These are phyloP conservation scores for Helianthus tuberosus DNA, from an alignment of 129 eudicot species.

Conservation along the genomic window DNA sequence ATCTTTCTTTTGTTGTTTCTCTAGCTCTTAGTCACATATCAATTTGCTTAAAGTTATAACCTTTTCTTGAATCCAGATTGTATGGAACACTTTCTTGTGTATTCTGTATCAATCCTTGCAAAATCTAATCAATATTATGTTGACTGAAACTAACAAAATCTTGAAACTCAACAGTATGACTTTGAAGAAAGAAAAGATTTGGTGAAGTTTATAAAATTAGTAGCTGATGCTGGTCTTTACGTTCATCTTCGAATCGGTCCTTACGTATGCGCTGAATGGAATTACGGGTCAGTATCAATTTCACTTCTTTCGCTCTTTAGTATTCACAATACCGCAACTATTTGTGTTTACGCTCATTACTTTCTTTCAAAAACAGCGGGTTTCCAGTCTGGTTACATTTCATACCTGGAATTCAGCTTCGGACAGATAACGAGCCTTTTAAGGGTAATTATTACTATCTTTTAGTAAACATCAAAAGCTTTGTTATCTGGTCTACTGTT, in stretches of 20 bases:
- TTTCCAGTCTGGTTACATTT: constrained; percentile 98
- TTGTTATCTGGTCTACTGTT: not conserved
- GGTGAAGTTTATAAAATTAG: constrained; percentile 76
- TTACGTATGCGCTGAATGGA: constrained; percentile 97
- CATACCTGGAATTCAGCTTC: constrained; percentile 75
- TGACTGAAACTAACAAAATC: not conserved
- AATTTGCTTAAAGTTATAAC: too few species aligned
- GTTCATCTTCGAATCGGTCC: constrained; percentile 97
- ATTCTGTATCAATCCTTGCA: too few species aligned
- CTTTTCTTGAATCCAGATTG: too few species aligned
- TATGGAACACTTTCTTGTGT: too few species aligned
- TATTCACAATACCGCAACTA: constrained; percentile 1
- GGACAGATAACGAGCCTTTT: constrained; percentile 93
- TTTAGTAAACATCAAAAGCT: not conserved
- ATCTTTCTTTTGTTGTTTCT: too few species aligned
- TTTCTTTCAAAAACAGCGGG: constrained; percentile 57
- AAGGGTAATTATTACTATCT: constrained; percentile 44
- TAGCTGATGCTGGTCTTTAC: constrained; percentile 77
- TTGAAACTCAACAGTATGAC: constrained; percentile 63
- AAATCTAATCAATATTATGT: too few species aligned
- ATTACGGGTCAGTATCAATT: constrained; percentile 64
- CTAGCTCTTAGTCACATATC: too few species aligned
- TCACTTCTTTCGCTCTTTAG: not conserved
- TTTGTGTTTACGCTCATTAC: not conserved
- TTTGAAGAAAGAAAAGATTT: constrained; percentile 90